Conservation (phyloP, 106 monocot species). For the Iris macrosiphon region DNA sequence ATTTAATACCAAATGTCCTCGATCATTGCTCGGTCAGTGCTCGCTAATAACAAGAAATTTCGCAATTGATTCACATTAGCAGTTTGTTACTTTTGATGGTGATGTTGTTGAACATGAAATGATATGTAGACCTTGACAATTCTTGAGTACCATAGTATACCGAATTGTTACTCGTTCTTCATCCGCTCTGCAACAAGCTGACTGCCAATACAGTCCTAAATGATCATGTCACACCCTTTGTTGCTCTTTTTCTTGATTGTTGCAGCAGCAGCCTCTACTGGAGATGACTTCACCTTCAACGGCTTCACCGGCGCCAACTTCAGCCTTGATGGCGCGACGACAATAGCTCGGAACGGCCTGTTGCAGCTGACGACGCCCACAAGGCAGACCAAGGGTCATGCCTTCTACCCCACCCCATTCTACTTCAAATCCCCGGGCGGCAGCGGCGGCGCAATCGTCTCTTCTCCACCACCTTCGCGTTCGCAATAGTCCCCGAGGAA, state of each 20-base stretch:
- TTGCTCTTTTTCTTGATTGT: not conserved
- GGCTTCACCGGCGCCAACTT: not conserved
- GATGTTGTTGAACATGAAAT: too few relatives aligned
- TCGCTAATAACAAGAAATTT: too few relatives aligned
- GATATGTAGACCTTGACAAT: too few relatives aligned
- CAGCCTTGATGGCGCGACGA: constrained; percentile 7
- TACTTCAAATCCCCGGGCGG: constrained; percentile 8
- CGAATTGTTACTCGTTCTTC: too few relatives aligned
- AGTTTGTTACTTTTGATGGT: too few relatives aligned
- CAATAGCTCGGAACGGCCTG: not conserved
- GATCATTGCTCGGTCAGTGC: too few relatives aligned
- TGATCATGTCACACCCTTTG: too few relatives aligned
- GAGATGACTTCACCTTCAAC: constrained; percentile 20
- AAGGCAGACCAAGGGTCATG: constrained; percentile 6
- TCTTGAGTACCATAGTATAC: too few relatives aligned
- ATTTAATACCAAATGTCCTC: too few relatives aligned
- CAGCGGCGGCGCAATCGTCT: not conserved
- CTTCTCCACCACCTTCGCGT: constrained; percentile 11
- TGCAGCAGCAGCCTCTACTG: not conserved
- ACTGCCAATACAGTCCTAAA: too few relatives aligned
- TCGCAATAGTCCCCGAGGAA: constrained; percentile 5
- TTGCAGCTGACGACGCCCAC: constrained; percentile 9
- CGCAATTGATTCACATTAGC: too few relatives aligned
- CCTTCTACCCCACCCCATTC: constrained; percentile 6
- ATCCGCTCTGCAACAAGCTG: too few relatives aligned